phyloP scores from a whole-genome alignment of 768 basidiomycete genomes.

The Hericium coralloides region DNA sequence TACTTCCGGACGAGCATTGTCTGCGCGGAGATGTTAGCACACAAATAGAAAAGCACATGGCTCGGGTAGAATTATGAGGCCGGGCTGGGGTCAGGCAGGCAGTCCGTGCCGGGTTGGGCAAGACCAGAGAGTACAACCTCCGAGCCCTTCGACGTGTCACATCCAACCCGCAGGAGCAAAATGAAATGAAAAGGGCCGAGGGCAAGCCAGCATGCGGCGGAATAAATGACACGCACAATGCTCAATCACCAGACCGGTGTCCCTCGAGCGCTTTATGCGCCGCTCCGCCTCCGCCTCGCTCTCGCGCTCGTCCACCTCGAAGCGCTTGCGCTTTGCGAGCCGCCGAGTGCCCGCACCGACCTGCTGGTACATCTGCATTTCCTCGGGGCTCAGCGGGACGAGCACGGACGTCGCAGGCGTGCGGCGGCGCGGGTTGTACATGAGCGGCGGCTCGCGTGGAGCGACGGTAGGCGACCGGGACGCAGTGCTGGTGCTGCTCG shows the following conservation, averaged over 20 bases:
- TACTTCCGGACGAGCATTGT: conserved; percentile 90
- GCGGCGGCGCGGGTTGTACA: conserved; percentile 15
- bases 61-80: too few relatives aligned
- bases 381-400: conserved; percentile 11
- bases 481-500: not conserved
- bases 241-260: conserved; percentile 62
- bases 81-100: too few relatives aligned
- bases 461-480: not conserved
- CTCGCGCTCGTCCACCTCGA: conserved; percentile 9
- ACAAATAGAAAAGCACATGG: too few relatives aligned
- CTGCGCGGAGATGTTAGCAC: conserved; percentile 28
- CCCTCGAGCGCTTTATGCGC: conserved; percentile 44
- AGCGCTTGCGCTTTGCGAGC: conserved; percentile 23
- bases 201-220: conserved; percentile 1
- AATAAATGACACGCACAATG: conserved; percentile 53
- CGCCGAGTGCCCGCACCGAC: conserved; percentile 23
- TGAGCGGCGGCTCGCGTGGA: conserved; percentile 8
- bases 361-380: conserved; percentile 18
- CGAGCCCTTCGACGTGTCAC: too few relatives aligned
- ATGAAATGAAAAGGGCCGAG: not conserved
- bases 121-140: too few relatives aligned
- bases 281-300: conserved; percentile 17
- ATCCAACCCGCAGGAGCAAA: not conserved
- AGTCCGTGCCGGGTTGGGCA: too few relatives aligned
- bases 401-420: conserved; percentile 22